Evolutionary conservation across 371 early-diverging fungal species (phyloP), one percentile per base, ranked within the genome.

Genomic region (Syncephalastrum racemosum): DNA sequence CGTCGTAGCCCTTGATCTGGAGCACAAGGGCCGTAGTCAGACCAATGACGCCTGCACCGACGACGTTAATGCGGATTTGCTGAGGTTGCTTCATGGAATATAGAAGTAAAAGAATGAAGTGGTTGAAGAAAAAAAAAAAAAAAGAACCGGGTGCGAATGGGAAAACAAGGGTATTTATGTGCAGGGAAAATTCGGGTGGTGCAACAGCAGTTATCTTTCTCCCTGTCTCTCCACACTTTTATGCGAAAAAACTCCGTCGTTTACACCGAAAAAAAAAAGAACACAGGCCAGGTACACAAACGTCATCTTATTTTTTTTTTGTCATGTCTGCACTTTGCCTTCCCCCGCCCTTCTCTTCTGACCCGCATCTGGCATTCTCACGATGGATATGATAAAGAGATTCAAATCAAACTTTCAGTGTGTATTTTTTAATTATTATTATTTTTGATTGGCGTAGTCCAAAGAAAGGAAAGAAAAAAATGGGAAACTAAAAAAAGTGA

Each of bases 41-140:
- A 8, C 90, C 89, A 20, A 79, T 65, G 4, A 89, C 91, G 54
- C 90, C 90, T 10, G 87, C 87, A 25, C 90, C 90, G 20, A 90
- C 62, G 46, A 90, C 80, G 50, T 79, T 31, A 12, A 31, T 31
- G 12, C 36, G 75, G 23, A 68, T 78, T 25, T 58, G 59, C 22
- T 59, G 60, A 13, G 42, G 24, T 18, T 46, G 48, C 16, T 54
- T 54, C 54, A 54, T 42, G 4, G 13, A 40, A 7, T 51, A 39
- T 19, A 53, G 25, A 53, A 53, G 10, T 10, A 50, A 10, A 13
- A 46, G 22, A 46, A 47, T 15, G 47, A 22, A 47, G 7, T 2
- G 20, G 47, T 4, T 18, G 12, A 31, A 31, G 36, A 31, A 31
- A 31, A 8, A 2, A 8, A 31, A 25, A 25, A 25, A 25, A 31